Base-by-base conservation (phyloP, 805 yeast species). In the Candida silvicultrix region DNA sequence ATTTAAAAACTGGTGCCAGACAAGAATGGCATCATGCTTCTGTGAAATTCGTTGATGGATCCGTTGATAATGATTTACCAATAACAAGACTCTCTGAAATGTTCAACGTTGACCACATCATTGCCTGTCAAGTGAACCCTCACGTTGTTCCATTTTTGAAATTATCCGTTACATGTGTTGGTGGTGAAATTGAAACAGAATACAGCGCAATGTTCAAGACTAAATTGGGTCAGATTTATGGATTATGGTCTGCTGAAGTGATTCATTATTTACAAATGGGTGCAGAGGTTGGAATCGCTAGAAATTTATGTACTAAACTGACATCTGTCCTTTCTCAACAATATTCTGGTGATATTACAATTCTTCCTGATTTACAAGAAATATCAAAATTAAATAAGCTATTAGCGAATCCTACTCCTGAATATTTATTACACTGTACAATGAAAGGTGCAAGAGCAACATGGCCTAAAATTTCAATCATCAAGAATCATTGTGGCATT, bases 121-220 rank as follows among this genome's bases (percentile, higher is more conserved):
- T 94, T 55, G 99, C 97, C 0, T 92, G 96, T 40, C 99, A 94
- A 63, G 99, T 94, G 1, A 94, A 94, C 59, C 95, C 97, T 0
- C 99, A 94, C 62, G 95, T 94, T 15, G 87, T 86, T 2, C 99
- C 99, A 0, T 75, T 92, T 43, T 70, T 94, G 55, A 81, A 81
- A 53, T 49, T 81, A 44, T 80, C 89, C 0, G 73, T 82, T 4
- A 78, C 82, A 19, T 77, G 80, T 60, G 81, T 80, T 19, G 89
- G 89, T 12, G 87, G 87, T 8, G 83, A 77, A 51, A 66, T 80
- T 38, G 87, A 83, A 55, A 75, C 77, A 49, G 84, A 79, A 49
- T 66, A 75, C 36, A 75, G 78, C 48, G 78, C 81, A 19, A 70
- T 73, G 45, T 56, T 83, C 42, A 78, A 81, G 53, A 71, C 73